Evolutionary conservation across 192 early-diverging fungal species (phyloP), one percentile per base, ranked within the genome.

Genomic region (Mortierella claussenii): DNA sequence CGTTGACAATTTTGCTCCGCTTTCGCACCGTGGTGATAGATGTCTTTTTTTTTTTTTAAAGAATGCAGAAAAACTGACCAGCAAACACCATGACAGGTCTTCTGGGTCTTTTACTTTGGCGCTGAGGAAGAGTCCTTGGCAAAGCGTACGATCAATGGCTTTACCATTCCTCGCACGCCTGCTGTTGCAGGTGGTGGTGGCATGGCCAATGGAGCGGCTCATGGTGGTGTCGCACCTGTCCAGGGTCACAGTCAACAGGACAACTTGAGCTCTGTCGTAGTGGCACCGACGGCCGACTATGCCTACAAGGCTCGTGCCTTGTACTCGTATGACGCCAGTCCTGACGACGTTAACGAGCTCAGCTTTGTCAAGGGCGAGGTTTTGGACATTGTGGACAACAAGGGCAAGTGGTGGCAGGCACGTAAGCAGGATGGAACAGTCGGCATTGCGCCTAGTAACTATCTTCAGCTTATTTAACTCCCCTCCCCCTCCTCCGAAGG

Each of bases 371-470:
- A 98, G 79, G 93, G 91, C 57, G 95, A 97, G 55, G 63, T 89
- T 24, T 70, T 98, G 75, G 91, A 95, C 45, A 89, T 98, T 47
- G 80, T 92, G 10, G 94, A 96, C 76, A 94, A 88, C 69, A 91
- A 91, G 81, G 97, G 97, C 74, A 97, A 98, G 78, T 98, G 97
- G 97, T 98, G 97, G 96, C 91, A 96, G 79, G 95, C 94, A 53
- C 88, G 89, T 60, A 92, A 91, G 79, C 79, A 82, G 23, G 88
- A 95, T 69, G 94, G 94, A 8, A 79, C 85, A 1, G 74, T 91
- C 18, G 96, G 96, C 49, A 97, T 97, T 80, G 93, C 89, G 23
- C 96, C 96, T 17, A 90, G 88, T 73, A 97, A 97, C 81, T 97
- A 95, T 47, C 73, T 76, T 31, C 73, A 76, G 53, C 63, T 76